These are phyloP conservation scores for Leptodermis oblonga DNA, from an alignment of 257 asterid genomes.

Conservation along the genomic window DNA sequence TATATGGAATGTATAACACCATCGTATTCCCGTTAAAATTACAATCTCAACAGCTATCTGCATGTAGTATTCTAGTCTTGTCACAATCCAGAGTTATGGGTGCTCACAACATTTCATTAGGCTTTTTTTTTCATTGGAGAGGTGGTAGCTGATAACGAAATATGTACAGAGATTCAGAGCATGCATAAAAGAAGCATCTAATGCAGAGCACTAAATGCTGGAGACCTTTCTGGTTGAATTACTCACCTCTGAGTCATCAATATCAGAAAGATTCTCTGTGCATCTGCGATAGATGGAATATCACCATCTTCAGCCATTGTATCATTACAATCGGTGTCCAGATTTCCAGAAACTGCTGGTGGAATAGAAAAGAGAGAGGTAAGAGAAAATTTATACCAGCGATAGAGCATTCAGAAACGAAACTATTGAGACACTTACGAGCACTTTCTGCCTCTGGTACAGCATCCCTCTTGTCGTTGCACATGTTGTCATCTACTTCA, in stretches of 20 bases:
- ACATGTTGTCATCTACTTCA: neutral
- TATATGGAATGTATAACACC: too few species aligned
- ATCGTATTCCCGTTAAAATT: too few species aligned
- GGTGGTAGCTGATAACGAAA: neutral
- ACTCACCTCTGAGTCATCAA: constrained; percentile 73
- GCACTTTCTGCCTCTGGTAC: constrained; percentile 3
- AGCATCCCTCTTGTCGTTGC: neutral
- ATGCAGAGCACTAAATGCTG: neutral
- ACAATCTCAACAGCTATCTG: too few species aligned
- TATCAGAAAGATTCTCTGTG: constrained; percentile 65
- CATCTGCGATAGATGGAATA: constrained; percentile 24
- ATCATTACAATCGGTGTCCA: constrained; percentile 2
- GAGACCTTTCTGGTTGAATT: neutral
- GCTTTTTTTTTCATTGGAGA: neutral
- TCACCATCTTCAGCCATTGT: neutral
- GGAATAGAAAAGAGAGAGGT: neutral
- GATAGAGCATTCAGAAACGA: neutral
- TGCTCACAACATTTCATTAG: neutral
- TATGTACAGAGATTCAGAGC: neutral
- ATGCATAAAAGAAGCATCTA: neutral
- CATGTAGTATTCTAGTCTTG: neutral
- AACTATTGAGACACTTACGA: constrained; percentile 13
- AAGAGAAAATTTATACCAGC: neutral
- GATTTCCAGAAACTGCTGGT: constrained; percentile 3
- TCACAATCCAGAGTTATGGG: neutral